These are phyloP conservation scores for Xylariaceae sp. DNA, from an alignment of 2,329 filamentous ascomycete genomes.

Conservation along the genomic window DNA sequence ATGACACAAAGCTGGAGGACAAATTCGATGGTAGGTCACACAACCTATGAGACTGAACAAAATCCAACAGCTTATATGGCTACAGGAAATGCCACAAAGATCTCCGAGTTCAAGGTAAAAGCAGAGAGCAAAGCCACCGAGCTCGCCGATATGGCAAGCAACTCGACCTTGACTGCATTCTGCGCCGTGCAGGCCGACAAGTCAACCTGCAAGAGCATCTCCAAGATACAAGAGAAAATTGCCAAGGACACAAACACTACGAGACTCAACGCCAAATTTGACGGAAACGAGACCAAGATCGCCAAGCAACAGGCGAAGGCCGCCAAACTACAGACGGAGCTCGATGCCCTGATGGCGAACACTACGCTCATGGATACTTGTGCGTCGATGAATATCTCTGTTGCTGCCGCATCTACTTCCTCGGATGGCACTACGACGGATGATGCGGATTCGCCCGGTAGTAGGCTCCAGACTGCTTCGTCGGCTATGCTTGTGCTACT, in stretches of 20 bases:
- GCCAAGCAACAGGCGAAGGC: conserved; percentile 37
- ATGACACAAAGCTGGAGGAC: conserved; percentile 31
- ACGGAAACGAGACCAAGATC: conserved; percentile 37
- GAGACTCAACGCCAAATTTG: conserved; percentile 30
- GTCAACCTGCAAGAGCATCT: conserved; percentile 33
- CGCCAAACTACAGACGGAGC: conserved; percentile 27
- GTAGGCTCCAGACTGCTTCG: background rate
- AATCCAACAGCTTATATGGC: background rate
- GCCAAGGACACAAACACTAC: conserved; percentile 36
- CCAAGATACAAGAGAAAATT: conserved; percentile 29
- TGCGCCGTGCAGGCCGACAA: conserved; percentile 12
- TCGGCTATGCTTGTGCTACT: conserved; percentile 3
- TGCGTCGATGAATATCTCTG: conserved; percentile 7
- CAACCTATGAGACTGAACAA: background rate
- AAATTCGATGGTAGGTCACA: conserved; percentile 29
- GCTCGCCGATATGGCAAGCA: conserved; percentile 31
- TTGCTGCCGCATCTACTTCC: background rate
- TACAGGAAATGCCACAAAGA: conserved; percentile 33
- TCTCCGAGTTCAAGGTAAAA: conserved; percentile 34
- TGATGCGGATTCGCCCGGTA: background rate
- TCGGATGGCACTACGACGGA: background rate
- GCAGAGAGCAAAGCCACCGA: conserved; percentile 26
- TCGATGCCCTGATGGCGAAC: conserved; percentile 35
- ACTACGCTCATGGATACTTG: conserved; percentile 36
- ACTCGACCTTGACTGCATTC: conserved; percentile 32